phyloP scores from a whole-genome alignment of 148 eudicot genomes.

The Rhododendron williamsianum region DNA sequence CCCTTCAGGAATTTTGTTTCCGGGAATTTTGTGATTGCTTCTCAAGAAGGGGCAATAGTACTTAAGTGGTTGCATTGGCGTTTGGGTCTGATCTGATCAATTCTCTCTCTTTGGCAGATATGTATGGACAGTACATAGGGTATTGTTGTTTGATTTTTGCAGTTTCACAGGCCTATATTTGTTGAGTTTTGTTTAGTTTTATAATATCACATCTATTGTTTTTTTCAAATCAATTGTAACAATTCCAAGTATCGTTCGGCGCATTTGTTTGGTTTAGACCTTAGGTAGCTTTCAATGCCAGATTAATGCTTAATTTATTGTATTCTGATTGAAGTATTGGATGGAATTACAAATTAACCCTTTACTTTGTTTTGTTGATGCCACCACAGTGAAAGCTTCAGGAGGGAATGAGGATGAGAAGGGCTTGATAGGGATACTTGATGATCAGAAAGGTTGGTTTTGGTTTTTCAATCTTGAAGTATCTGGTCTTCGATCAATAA shows the following conservation, averaged over 20 bases:
- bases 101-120: background rate
- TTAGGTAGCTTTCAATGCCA: background rate
- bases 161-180: background rate
- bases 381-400: constrained; percentile 24
- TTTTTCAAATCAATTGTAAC: background rate
- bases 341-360: background rate
- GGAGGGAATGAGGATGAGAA: constrained; percentile 58
- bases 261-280: background rate
- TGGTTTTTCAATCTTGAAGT: background rate
- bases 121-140: background rate
- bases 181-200: background rate
- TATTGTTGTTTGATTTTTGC: background rate
- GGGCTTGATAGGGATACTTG: constrained; percentile 41
- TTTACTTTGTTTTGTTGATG: background rate
- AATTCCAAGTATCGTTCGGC: background rate
- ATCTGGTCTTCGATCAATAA: background rate
- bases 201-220: background rate
- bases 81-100: background rate
- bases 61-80: background rate
- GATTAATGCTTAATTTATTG: background rate
- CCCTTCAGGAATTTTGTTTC: background rate
- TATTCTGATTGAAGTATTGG: background rate
- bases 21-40: background rate
- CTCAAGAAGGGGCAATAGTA: background rate
- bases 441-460: constrained; percentile 67